Percentiles rank a stretch among this genome's conserved stretches.
Evolutionary conservation across 2,329 filamentous ascomycete genomes (phyloP).

Genomic region (Paecilomyces formosus): DNA sequence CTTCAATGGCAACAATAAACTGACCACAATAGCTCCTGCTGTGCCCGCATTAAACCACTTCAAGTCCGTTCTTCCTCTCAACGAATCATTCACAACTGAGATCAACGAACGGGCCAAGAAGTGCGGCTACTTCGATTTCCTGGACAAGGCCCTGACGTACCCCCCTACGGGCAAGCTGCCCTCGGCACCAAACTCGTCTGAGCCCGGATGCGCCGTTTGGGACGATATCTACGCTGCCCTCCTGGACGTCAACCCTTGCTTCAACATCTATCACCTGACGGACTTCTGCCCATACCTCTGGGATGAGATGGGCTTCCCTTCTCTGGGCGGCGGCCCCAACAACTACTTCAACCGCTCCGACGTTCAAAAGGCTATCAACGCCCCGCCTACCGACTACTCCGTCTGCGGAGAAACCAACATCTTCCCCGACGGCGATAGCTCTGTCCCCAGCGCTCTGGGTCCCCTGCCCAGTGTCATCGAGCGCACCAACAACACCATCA

Average conservation of each 20-base stretch:
- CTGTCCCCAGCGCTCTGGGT: constrained; percentile 22
- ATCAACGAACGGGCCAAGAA: constrained; percentile 31
- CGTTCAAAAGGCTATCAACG: constrained; percentile 61
- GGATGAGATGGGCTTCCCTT: constrained; percentile 63
- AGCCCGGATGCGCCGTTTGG: constrained; percentile 50
- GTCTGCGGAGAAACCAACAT: constrained; percentile 29
- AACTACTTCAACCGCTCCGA: constrained; percentile 65
- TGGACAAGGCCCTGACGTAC: constrained; percentile 49
- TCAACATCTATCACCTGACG: constrained; percentile 65
- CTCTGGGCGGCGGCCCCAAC: constrained; percentile 52
- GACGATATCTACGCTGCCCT: constrained; percentile 49
- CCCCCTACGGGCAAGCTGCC: constrained; percentile 59
- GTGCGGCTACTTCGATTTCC: constrained; percentile 39
- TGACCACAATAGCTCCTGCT: constrained; percentile 20
- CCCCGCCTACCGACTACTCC: constrained; percentile 38
- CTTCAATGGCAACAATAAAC: neutral
- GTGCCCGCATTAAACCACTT: constrained; percentile 36
- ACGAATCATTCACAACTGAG: constrained; percentile 30
- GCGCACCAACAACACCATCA: constrained; percentile 62
- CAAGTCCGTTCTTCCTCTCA: constrained; percentile 34
- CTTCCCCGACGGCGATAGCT: constrained; percentile 45
- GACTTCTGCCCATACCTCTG: constrained; percentile 63
- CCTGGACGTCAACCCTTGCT: constrained; percentile 62
- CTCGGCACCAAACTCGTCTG: constrained; percentile 37
- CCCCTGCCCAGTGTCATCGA: constrained; percentile 62